phyloP scores from a whole-genome alignment of 768 basidiomycete genomes.

The Albatrellus ellisii region DNA sequence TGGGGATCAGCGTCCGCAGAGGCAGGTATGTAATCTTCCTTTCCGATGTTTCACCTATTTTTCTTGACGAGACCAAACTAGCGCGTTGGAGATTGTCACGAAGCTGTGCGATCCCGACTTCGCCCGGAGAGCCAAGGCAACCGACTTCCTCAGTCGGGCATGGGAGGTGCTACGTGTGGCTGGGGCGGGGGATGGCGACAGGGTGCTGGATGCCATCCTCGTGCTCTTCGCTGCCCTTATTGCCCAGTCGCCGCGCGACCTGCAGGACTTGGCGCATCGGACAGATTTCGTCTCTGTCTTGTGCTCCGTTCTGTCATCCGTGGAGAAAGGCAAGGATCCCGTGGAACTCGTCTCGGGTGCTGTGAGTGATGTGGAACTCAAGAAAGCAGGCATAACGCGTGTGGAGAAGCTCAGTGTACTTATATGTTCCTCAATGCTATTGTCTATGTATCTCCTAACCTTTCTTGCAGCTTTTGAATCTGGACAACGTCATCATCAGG shows the following conservation, averaged over 20 bases:
- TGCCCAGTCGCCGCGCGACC: conserved; percentile 40
- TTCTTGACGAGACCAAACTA: conserved; percentile 17
- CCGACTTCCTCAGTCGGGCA: conserved; percentile 55
- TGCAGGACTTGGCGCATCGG: conserved; percentile 38
- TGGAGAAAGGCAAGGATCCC: conserved; percentile 28
- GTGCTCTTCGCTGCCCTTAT: conserved; percentile 50
- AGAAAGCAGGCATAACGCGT: conserved; percentile 37
- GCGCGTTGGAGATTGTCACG: conserved; percentile 63
- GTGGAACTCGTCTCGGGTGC: conserved; percentile 29
- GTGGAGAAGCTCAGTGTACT: conserved; percentile 45
- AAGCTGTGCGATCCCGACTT: conserved; percentile 69
- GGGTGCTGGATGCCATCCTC: conserved; percentile 54
- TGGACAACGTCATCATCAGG: conserved; percentile 24
- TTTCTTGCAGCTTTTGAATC: conserved; percentile 21
- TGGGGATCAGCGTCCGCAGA: conserved; percentile 42
- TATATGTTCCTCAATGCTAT: conserved; percentile 28
- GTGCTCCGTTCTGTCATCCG: conserved; percentile 14
- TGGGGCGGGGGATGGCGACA: conserved; percentile 48
- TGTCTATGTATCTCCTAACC: conserved; percentile 1
- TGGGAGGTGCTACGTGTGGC: conserved; percentile 54
- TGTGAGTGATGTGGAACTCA: conserved; percentile 30
- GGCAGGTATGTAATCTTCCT: conserved; percentile 37
- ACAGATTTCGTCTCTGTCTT: conserved; percentile 19
- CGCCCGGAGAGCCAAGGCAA: conserved; percentile 63
- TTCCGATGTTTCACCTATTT: background rate